These are phyloP conservation scores for Mucor irregularis DNA, from an alignment of 371 early-diverging fungal genomes.

Conservation along the genomic window DNA sequence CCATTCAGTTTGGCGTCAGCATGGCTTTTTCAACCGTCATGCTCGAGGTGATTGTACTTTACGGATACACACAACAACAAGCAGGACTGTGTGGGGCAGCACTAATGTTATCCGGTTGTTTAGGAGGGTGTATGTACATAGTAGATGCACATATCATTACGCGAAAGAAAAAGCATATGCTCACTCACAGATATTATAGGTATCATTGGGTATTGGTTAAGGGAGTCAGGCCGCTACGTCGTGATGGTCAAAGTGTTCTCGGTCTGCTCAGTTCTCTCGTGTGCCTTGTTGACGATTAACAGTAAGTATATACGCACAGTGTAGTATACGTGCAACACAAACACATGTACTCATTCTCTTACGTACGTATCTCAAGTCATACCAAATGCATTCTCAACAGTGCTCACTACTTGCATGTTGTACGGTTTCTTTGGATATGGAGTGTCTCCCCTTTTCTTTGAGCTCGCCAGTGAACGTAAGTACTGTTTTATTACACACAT, in stretches of 20 bases:
- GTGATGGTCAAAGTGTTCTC: constrained; percentile 35
- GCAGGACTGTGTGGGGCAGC: constrained; percentile 27
- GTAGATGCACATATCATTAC: background rate
- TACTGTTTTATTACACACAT: too few relatives aligned
- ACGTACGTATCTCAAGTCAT: constrained; percentile 18
- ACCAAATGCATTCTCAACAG: constrained; percentile 24
- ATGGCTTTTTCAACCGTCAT: constrained; percentile 26
- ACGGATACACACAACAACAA: constrained; percentile 37
- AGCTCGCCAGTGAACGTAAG: constrained; percentile 39
- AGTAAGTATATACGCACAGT: constrained; percentile 31
- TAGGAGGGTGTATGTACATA: constrained; percentile 23
- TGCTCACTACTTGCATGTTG: constrained; percentile 17
- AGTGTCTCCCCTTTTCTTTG: constrained; percentile 30
- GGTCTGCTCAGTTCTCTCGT: constrained; percentile 21
- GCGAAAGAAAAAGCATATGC: background rate
- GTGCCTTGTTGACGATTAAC: constrained; percentile 25
- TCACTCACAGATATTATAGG: background rate
- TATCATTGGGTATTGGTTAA: constrained; percentile 34
- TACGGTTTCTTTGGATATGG: constrained; percentile 36
- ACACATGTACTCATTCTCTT: background rate
- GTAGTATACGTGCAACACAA: too few relatives aligned
- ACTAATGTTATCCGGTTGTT: constrained; percentile 20
- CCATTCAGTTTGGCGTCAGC: constrained; percentile 28
- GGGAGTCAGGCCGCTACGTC: constrained; percentile 24
- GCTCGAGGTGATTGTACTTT: constrained; percentile 31